Conservation (phyloP, 2,329 filamentous ascomycete genomes). For the Colletotrichum sp. region DNA sequence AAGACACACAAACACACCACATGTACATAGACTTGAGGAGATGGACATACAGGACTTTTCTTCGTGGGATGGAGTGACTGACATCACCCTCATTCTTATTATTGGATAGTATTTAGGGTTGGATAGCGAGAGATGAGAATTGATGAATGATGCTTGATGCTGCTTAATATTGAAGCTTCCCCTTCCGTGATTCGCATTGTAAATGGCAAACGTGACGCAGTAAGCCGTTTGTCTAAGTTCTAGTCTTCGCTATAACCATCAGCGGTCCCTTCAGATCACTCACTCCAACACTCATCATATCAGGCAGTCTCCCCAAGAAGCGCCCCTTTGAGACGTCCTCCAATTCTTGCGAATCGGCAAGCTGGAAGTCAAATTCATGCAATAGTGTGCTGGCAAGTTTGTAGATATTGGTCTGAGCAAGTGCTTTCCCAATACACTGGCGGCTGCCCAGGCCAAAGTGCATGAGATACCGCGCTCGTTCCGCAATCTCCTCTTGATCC, state of each 20-base stretch:
- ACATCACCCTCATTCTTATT: background rate
- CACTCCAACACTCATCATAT: background rate
- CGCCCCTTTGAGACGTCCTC: background rate
- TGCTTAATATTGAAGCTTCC: background rate
- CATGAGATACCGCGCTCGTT: background rate
- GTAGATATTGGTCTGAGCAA: constrained; percentile 10
- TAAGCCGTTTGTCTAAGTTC: background rate
- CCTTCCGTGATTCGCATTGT: background rate
- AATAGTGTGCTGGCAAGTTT: background rate
- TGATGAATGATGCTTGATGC: background rate
- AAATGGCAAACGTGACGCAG: background rate
- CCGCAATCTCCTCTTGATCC: background rate
- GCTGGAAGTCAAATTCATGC: background rate
- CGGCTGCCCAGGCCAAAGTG: constrained; percentile 8
- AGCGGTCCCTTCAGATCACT: background rate
- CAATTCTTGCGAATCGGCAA: background rate
- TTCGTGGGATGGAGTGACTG: background rate
- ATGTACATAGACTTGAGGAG: background rate
- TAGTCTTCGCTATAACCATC: background rate
- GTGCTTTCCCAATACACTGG: constrained; percentile 4
- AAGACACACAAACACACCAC: background rate
- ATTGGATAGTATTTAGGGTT: background rate
- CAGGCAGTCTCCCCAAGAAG: background rate
- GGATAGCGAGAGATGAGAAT: background rate
- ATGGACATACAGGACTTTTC: background rate